A percentile compares a stretch with the other conserved stretches of the same genome.
Evolutionary conservation across 257 asterid species (phyloP).

Genomic region (Lithospermum erythrorhizon): DNA sequence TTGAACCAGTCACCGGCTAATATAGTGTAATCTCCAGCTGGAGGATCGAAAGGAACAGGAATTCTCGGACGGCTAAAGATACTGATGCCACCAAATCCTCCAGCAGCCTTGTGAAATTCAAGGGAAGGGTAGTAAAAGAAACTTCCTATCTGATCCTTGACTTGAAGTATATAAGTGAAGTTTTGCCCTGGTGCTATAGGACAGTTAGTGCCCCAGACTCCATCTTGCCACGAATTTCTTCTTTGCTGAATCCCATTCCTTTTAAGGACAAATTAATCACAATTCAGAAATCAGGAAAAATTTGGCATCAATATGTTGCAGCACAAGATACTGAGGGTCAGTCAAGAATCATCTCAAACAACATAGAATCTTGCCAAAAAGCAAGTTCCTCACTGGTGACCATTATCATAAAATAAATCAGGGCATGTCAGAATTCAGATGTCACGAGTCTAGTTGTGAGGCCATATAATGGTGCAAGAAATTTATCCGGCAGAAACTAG

Average conservation of each 20-base stretch:
- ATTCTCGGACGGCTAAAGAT: conserved; percentile 22
- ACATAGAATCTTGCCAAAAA: no score
- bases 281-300: neutral
- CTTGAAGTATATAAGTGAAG: conserved; percentile 30
- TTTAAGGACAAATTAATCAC: neutral
- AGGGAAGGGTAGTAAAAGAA: conserved; percentile 33
- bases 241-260: conserved; percentile 36
- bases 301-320: neutral
- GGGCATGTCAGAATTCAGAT: no score
- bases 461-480: no score
- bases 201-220: conserved; percentile 33
- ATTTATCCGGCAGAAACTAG: no score
- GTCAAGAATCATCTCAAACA: neutral
- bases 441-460: no score
- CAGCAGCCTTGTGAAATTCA: conserved; percentile 31
- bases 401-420: no score
- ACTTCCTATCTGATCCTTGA: conserved; percentile 35
- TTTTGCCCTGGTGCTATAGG: conserved; percentile 30
- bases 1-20: conserved; percentile 28
- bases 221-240: conserved; percentile 39
- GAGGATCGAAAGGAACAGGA: conserved; percentile 27
- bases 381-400: no score
- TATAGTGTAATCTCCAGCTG: conserved; percentile 21
- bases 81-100: conserved; percentile 22
- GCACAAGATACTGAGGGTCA: neutral